Conservation (phyloP, 2,329 filamentous ascomycete species). For the Sphaerulina vaccinii region DNA sequence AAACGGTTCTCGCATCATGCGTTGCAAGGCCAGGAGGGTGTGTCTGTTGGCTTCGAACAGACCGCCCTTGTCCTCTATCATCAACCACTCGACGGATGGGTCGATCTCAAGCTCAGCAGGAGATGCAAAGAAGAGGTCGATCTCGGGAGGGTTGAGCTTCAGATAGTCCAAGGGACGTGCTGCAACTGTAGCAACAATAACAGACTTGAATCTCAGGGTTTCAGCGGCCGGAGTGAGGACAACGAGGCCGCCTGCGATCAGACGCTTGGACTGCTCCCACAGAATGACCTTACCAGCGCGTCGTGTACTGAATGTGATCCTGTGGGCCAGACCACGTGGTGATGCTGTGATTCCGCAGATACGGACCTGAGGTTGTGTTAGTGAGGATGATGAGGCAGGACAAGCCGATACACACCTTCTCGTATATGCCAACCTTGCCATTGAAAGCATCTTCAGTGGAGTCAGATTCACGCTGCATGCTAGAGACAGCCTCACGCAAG, state of each 20-base stretch:
- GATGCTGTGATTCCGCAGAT: slow-evolving; percentile 65
- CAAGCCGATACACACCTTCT: slow-evolving; percentile 54
- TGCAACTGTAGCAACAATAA: slow-evolving; percentile 70
- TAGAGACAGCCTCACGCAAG: slow-evolving; percentile 64
- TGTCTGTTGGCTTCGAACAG: slow-evolving; percentile 78
- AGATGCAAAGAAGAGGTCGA: slow-evolving; percentile 72
- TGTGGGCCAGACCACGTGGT: slow-evolving; percentile 61
- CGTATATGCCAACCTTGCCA: slow-evolving; percentile 60
- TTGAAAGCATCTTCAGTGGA: slow-evolving; percentile 55
- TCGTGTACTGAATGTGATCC: slow-evolving; percentile 68
- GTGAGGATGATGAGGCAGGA: slow-evolving; percentile 6
- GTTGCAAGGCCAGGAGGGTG: slow-evolving; percentile 70
- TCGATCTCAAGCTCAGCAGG: slow-evolving; percentile 65
- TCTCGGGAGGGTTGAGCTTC: slow-evolving; percentile 64
- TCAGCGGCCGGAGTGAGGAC: slow-evolving; percentile 58
- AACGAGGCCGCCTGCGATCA: slow-evolving; percentile 56
- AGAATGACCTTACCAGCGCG: slow-evolving; percentile 65
- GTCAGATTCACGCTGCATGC: slow-evolving; percentile 52
- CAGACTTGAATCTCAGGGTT: slow-evolving; percentile 63
- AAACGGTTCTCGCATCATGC: slow-evolving; percentile 58
- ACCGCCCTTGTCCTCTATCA: slow-evolving; percentile 71
- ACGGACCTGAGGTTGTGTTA: slow-evolving; percentile 55
- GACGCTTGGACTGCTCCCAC: slow-evolving; percentile 63
- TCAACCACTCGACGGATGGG: slow-evolving; percentile 66
- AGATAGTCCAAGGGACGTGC: slow-evolving; percentile 64